Evolutionary conservation across 345 rosid genomes (phyloP), one percentile per base, ranked within the genome.

Genomic region (Alliaria petiolata): DNA sequence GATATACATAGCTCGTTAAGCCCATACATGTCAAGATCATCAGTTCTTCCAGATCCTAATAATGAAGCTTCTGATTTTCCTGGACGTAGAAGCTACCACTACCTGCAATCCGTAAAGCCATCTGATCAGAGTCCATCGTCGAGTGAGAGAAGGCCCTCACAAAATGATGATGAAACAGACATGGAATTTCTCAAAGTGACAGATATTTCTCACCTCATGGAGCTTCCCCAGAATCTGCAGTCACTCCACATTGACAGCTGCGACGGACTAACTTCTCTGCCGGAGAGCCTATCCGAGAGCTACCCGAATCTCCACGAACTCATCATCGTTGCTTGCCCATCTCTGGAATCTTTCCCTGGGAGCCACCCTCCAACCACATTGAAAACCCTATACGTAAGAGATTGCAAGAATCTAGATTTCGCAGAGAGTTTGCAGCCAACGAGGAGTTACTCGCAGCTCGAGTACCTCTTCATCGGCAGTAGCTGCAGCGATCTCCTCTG

Each of bases 181-280:
- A 49, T 66, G 36, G 74, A 69, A 14, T 58, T 38, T 13, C 17
- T 75, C 22, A 75, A 75, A 65, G 79, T 80, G 22, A 63, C 74
- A 45, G 83, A 80, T 3, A 71, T 59, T 16, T 65, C 81, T 43
- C 76, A 80, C 52, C 65, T 80, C 58, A 59, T 54, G 74, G 71
- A 80, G 51, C 66, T 80, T 51, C 81, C 78, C 0, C 67, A 67
- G 38, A 46, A 54, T 19, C 66, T 77, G 15, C 70, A 65, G 31
- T 76, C 81, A 47, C 76, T 80, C 35, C 73, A 61, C 60, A 73
- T 80, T 4, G 76, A 76, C 69, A 76, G 67, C 33, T 69, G 76
- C 64, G 59, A 65, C 6, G 78, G 72, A 2, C 45, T 80, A 44
- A 66, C 55, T 31, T 65, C 59, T 15, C 33, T 73, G 8, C 74